These are phyloP conservation scores for Xenoacremonium recifei DNA, from an alignment of 2,329 filamentous ascomycete genomes.

Conservation along the genomic window DNA sequence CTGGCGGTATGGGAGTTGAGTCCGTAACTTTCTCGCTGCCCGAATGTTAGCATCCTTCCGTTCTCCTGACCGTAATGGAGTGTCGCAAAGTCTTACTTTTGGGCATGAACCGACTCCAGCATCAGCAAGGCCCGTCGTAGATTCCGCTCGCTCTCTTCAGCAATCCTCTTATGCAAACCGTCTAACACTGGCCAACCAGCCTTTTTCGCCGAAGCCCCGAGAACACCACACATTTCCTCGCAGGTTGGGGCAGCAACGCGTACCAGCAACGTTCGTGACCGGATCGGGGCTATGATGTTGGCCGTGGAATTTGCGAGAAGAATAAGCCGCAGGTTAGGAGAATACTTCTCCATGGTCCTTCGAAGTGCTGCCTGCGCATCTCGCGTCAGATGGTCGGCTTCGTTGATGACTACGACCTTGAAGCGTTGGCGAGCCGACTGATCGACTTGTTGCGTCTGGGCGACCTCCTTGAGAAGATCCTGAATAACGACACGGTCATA, in stretches of 20 bases:
- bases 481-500: constrained; percentile 96
- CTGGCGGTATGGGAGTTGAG: constrained; percentile 84
- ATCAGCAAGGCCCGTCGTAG: constrained; percentile 87
- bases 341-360: constrained; percentile 99
- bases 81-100: constrained; percentile 77
- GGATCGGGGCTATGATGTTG: constrained; percentile 98
- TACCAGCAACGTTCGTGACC: constrained; percentile 86
- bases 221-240: constrained; percentile 76
- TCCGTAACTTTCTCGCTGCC: constrained; percentile 85
- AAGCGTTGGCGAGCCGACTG: constrained; percentile 85
- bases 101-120: constrained; percentile 95
- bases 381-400: constrained; percentile 89
- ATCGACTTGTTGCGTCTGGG: constrained; percentile 99
- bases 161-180: constrained; percentile 79
- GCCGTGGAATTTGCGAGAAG: constrained; percentile 93
- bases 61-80: not conserved
- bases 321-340: constrained; percentile 88
- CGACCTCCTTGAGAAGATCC: constrained; percentile 94
- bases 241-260: constrained; percentile 87
- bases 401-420: constrained; percentile 99
- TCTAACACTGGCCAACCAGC: constrained; percentile 80
- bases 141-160: constrained; percentile 87
- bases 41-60: constrained; percentile 27
- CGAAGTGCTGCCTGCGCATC: constrained; percentile 94
- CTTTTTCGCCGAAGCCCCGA: constrained; percentile 69